phyloP scores from a whole-genome alignment of 1,139 yeast species.

The Yamadazyma trypodendri region DNA sequence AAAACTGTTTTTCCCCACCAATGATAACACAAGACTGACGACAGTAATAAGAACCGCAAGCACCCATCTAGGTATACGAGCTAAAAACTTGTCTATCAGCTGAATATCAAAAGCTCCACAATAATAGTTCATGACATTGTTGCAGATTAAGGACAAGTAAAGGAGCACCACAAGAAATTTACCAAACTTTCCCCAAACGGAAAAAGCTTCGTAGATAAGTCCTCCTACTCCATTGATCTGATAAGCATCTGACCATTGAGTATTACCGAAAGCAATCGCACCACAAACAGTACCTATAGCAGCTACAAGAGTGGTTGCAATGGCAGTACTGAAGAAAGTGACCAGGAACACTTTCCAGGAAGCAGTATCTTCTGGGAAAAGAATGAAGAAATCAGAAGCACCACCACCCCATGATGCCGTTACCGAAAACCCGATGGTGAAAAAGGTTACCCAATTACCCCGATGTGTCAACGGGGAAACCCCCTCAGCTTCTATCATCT shows the following conservation, averaged over 20 bases:
- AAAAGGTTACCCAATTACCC: conserved; percentile 74
- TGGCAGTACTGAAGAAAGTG: conserved; percentile 66
- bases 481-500: conserved; percentile 17
- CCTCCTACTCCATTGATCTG: conserved; percentile 74
- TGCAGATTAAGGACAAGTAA: conserved; percentile 35
- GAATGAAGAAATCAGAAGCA: conserved; percentile 80
- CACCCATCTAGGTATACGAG: conserved; percentile 75
- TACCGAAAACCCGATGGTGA: conserved; percentile 72
- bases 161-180: conserved; percentile 33
- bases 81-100: conserved; percentile 59
- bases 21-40: conserved; percentile 64
- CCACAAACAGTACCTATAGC: conserved; percentile 71
- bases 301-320: conserved; percentile 81
- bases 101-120: conserved; percentile 83
- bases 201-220: conserved; percentile 62
- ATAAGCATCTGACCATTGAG: conserved; percentile 62
- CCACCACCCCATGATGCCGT: conserved; percentile 92
- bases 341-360: conserved; percentile 53
- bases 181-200: conserved; percentile 81
- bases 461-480: conserved; percentile 37
- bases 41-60: conserved; percentile 69
- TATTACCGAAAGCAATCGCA: conserved; percentile 61
- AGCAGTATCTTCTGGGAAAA: conserved; percentile 75
- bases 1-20: conserved; percentile 76
- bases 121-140: conserved; percentile 60